Base-by-base conservation (phyloP, 2,329 filamentous ascomycete species). In the Botrytis porri region DNA sequence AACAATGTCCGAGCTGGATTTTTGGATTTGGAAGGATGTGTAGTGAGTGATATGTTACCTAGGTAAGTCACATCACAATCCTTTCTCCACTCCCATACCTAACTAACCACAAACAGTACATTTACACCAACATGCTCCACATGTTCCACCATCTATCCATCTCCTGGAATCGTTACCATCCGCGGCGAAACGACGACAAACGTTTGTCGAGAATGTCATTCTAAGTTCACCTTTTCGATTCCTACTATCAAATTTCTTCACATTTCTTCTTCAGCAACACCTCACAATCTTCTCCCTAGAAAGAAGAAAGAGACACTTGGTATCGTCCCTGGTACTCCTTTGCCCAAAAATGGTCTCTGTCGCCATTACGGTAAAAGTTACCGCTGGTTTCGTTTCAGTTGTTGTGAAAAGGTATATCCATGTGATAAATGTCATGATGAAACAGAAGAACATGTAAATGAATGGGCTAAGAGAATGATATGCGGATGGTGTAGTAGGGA, bases 391-490 rank as follows among this genome's bases (percentile, higher is more conserved):
- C 84, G 89, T 25, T 91, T 91, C 83, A 87, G 86, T 75, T 90
- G 89, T 82, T 90, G 88, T 80, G 82, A 81, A 69, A 84, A 85
- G 73, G 87, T 90, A 54, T 84, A 88, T 77, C 80, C 88, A n/a
- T 91, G 89, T 81, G 89, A 91, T 79, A 88, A 87, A 83, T 97
- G 93, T 82, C 93, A 97, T 79, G 93, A 96, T 80, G 86, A 84
- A 25, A 86, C 83, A 16, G 88, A 90, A 77, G 90, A 92, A 69
- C 93, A 97, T 82, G 84, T 87, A 12, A 90, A 93, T 76, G 93
- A 96, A 83, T 93, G 93, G 86, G 93, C 93, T 12, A 93, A 91
- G 78, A 86, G 93, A 66, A 96, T 96, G 92, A 89, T 95, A 51
- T 95, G 92, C 80, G 92, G 92, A 10, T 92, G 87, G 84, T 93